These are phyloP conservation scores for Pythium biforme DNA, from an alignment of 352 stramenopile species.

Conservation along the genomic window DNA sequence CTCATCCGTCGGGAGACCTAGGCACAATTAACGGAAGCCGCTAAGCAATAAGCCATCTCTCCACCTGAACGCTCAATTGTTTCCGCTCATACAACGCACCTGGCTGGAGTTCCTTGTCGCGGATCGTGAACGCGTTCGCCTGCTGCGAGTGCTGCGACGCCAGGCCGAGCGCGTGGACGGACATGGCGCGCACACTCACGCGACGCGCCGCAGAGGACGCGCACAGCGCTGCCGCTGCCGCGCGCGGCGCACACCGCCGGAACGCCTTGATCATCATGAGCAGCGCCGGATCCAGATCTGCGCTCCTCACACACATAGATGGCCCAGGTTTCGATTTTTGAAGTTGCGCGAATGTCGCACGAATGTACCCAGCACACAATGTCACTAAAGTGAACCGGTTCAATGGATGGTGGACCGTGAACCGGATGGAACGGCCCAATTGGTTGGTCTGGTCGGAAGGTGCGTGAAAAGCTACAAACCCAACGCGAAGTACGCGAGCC, in stretches of 20 bases:
- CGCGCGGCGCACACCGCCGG: conserved; percentile 8
- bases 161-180: conserved; percentile 29
- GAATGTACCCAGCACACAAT: conserved; percentile 11
- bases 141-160: conserved; percentile 13
- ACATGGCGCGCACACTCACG: conserved; percentile 1
- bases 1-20: conserved; percentile 56
- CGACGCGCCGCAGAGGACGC: neutral
- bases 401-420: conserved; percentile 13
- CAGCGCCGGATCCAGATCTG: conserved; percentile 1
- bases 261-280: neutral
- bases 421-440: conserved; percentile 19
- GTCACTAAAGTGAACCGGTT: conserved; percentile 2
- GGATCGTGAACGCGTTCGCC: conserved; percentile 53
- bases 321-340: conserved; percentile 6
- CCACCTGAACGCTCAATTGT: no score
- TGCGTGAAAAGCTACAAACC: conserved; percentile 19
- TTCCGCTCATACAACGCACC: no score
- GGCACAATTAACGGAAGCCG: no score
- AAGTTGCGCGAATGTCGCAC: conserved; percentile 14
- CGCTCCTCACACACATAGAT: neutral
- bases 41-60: no score
- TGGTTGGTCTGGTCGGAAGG: conserved; percentile 23
- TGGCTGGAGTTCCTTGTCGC: conserved; percentile 47
- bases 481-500: neutral
- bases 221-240: neutral